Evolutionary conservation across 805 yeast genomes (phyloP).

Genomic region (Yarrowia sp.): DNA sequence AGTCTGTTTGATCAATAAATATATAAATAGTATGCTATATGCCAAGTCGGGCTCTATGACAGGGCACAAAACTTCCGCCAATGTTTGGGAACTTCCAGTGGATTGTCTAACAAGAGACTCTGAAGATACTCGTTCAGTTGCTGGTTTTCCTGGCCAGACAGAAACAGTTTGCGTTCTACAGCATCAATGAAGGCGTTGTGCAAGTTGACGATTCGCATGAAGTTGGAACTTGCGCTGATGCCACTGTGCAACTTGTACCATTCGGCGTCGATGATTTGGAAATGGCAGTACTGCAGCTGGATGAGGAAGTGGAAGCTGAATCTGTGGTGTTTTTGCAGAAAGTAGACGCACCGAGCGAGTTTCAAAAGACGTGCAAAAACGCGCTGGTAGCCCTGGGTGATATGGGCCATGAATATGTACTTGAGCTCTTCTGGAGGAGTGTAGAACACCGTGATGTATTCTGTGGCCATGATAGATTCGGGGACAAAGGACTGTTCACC

Average conservation of each 20-base stretch:
- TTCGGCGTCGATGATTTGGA: slow-evolving; percentile 4
- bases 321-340: not conserved
- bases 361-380: slow-evolving; percentile 14
- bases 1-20: not conserved
- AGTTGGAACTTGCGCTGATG: not conserved
- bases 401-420: slow-evolving; percentile 1
- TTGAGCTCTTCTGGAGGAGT: slow-evolving; percentile 23
- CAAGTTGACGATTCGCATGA: slow-evolving; percentile 23
- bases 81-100: not conserved
- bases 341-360: slow-evolving; percentile 6
- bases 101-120: slow-evolving; percentile 4
- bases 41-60: too few species aligned
- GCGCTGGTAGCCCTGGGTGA: slow-evolving; percentile 1
- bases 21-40: not conserved
- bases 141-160: not conserved
- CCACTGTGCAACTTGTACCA: slow-evolving; percentile 8
- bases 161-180: not conserved
- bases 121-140: slow-evolving; percentile 13
- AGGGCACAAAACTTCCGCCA: slow-evolving; percentile 3
- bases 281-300: slow-evolving; percentile 17
- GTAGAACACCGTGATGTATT: slow-evolving; percentile 8
- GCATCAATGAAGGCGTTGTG: not conserved
- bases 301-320: slow-evolving; percentile 15
- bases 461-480: slow-evolving; percentile 9
- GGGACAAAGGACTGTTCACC: not conserved